A percentile compares a stretch with the other conserved stretches of the same genome.
Conservation (phyloP, 495 filamentous ascomycete genomes). For the Penicillium odoratum region DNA sequence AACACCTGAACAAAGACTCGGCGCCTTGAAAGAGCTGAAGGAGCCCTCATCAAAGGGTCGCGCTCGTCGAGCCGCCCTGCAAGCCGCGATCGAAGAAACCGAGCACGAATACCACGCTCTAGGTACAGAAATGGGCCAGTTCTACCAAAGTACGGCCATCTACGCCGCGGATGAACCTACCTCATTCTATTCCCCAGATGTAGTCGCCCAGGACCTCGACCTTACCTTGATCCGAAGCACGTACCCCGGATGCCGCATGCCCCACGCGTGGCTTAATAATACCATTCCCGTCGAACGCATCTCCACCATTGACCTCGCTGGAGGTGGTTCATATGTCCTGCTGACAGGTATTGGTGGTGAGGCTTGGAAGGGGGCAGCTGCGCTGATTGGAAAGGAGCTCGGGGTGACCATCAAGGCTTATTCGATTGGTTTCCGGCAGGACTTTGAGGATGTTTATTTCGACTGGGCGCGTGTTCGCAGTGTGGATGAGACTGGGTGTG, state of each 20-base stretch:
- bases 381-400: constrained; percentile 24
- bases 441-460: constrained; percentile 54
- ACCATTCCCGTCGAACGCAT: constrained; percentile 36
- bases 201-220: constrained; percentile 33
- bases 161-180: constrained; percentile 37
- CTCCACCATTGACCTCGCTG: constrained; percentile 55
- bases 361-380: constrained; percentile 49
- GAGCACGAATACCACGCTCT: constrained; percentile 49
- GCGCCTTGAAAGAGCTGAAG: constrained; percentile 33
- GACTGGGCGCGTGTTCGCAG: constrained; percentile 48
- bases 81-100: constrained; percentile 38
- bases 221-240: constrained; percentile 28
- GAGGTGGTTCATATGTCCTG: constrained; percentile 48
- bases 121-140: constrained; percentile 53
- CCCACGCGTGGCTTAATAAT: constrained; percentile 56
- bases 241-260: constrained; percentile 52
- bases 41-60: constrained; percentile 33
- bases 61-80: constrained; percentile 29
- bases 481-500: constrained; percentile 52
- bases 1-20: constrained; percentile 29
- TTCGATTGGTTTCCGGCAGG: constrained; percentile 48
- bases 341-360: constrained; percentile 51
- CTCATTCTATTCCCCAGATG: constrained; percentile 27
- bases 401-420: constrained; percentile 42
- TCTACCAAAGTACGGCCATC: constrained; percentile 37